Evolutionary conservation across 2,329 filamentous ascomycete species (phyloP).

Genomic region (Ascochyta rabiei): DNA sequence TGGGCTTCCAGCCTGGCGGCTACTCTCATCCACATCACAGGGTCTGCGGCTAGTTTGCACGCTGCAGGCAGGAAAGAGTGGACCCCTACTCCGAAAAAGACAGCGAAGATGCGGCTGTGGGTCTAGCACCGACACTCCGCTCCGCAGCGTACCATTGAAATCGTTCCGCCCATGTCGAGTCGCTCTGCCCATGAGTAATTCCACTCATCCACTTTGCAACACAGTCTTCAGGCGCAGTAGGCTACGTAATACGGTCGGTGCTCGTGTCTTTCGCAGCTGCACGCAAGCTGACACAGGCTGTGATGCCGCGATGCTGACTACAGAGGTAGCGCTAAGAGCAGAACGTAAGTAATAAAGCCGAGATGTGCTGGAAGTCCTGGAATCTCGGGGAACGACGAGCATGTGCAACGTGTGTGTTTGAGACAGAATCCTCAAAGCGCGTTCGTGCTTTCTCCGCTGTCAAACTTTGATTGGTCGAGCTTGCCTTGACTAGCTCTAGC

Average conservation of each 20-base stretch:
- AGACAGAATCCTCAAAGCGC: background rate
- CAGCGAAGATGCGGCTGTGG: background rate
- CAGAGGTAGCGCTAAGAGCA: background rate
- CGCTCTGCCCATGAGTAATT: background rate
- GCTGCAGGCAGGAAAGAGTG: background rate
- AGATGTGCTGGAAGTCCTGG: background rate
- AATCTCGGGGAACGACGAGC: background rate
- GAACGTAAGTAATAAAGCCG: background rate
- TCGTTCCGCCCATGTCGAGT: background rate
- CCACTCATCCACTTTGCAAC: background rate
- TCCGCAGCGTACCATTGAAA: background rate
- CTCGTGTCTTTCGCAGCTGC: background rate
- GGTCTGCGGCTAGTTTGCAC: background rate
- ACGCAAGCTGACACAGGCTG: background rate
- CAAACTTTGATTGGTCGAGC: constrained; percentile 1
- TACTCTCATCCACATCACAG: background rate
- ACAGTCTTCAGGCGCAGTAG: background rate
- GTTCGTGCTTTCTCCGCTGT: constrained; percentile 4
- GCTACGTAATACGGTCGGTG: background rate
- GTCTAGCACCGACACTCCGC: constrained; percentile 1
- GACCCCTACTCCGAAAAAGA: background rate
- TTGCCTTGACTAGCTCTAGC: constrained; percentile 3
- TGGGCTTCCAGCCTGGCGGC: background rate
- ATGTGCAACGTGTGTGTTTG: constrained; percentile 3
- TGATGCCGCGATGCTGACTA: background rate